These are phyloP conservation scores for Xylaria scruposa DNA, from an alignment of 495 filamentous ascomycete genomes.

Conservation along the genomic window DNA sequence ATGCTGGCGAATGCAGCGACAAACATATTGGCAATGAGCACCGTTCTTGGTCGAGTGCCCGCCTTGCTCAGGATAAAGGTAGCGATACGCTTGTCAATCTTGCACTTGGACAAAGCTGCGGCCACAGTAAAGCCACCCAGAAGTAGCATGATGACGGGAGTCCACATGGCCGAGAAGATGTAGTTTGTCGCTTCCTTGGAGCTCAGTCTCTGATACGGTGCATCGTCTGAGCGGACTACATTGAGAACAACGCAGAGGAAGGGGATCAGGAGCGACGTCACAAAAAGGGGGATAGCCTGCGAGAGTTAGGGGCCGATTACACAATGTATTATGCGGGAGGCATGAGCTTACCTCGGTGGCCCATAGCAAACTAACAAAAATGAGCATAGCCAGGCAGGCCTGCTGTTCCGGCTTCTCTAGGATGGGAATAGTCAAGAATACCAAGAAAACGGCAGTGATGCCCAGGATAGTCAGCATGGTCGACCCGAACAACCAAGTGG, in stretches of 20 bases:
- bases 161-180: constrained; percentile 97
- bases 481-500: constrained; percentile 81
- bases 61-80: constrained; percentile 98
- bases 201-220: constrained; percentile 70
- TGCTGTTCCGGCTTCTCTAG: constrained; percentile 88
- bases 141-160: constrained; percentile 97
- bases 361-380: constrained; percentile 95
- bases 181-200: constrained; percentile 78
- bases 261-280: constrained; percentile 91
- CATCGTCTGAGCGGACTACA: constrained; percentile 79
- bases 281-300: constrained; percentile 94
- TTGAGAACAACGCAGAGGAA: constrained; percentile 88
- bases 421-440: constrained; percentile 74
- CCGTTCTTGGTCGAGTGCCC: constrained; percentile 83
- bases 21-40: constrained; percentile 96
- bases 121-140: constrained; percentile 96
- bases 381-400: constrained; percentile 91
- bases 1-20: constrained; percentile 97
- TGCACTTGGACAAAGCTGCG: constrained; percentile 93
- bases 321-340: no score
- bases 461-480: constrained; percentile 78
- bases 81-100: constrained; percentile 95
- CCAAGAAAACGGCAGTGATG: constrained; percentile 74
- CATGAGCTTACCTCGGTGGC: constrained; percentile 79
- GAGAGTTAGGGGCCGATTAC: constrained; percentile 29